Evolutionary conservation across 2,329 filamentous ascomycete species (phyloP), one percentile per base, ranked within the genome.

Genomic region (Paecilomyces niveus): DNA sequence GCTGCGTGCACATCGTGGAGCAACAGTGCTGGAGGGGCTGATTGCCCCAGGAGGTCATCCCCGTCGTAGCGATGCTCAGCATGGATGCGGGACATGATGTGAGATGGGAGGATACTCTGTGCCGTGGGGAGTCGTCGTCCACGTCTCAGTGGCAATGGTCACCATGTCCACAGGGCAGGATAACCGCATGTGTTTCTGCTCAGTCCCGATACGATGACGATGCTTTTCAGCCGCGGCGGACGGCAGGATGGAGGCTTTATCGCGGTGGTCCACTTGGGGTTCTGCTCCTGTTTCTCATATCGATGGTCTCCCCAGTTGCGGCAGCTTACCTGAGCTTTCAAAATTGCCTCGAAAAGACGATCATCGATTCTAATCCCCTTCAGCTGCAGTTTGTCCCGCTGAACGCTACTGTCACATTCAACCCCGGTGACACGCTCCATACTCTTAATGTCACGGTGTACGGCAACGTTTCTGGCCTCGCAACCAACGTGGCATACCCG

Each of bases 401-500:
- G 35, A 86, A 83, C 65, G 84, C 94, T 58, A 86, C 89, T 67
- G 93, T 90, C 58, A 76, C 78, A 21, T 96, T 96, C 78, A 83
- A 90, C 66, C 80, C 83, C 29, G 72, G 77, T 13, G 76, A 83
- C 62, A 72, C 83, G 3, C 81, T 77, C 55, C 85, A 92, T 69
- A 84, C 81, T 49, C 80, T 99, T 54, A 85, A 84, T 62, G 78
- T 97, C 57, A 94, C 86, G 1, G 83, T 96, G 53, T 97, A 91
- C 78, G 93, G 92, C 55, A 97, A 97, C 74, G 91, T 97, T 31
- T 89, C 88, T 8, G 94, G 94, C 53, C 85, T 87, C 55, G 80
- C 83, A 52, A 79, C 80, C 2, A 69, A 75, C 11, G 76, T 78
- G n/a, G 60, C 74, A 2, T 83, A 91, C 56, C 91, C 90, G 33